These are phyloP conservation scores for Pachysandra terminalis DNA, from an alignment of 164 flowering plant species.

Conservation along the genomic window DNA sequence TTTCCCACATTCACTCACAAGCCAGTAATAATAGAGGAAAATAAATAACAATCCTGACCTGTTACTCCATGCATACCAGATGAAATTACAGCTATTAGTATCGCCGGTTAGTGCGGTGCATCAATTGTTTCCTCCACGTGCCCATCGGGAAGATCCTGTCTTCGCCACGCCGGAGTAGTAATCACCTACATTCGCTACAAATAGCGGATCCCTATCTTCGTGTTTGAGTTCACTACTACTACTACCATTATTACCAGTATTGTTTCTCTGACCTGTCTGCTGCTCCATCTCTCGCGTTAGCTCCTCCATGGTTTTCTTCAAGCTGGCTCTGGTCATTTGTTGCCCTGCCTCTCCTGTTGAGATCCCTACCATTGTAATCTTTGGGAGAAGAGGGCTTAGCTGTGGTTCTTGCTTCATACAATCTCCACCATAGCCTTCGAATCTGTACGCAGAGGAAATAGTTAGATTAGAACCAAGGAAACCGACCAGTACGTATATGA, in stretches of 20 bases:
- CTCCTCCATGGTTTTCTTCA: constrained; percentile 85
- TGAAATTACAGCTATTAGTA: constrained; percentile 2
- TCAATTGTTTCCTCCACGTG: constrained; percentile 33
- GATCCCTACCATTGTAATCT: constrained; percentile 93
- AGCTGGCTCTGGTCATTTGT: constrained; percentile 60
- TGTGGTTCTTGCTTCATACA: constrained; percentile 22
- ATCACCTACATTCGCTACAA: constrained; percentile 91
- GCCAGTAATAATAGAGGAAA: neutral
- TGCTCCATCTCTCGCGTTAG: constrained; percentile 69
- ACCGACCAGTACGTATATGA: neutral
- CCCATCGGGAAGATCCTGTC: constrained; percentile 50
- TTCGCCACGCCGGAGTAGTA: constrained; percentile 47
- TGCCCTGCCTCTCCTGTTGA: constrained; percentile 72
- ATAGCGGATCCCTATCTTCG: constrained; percentile 85
- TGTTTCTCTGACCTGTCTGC: constrained; percentile 37
- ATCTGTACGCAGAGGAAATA: constrained; percentile 15
- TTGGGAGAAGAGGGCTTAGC: constrained; percentile 68
- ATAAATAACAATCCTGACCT: neutral
- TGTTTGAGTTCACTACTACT: constrained; percentile 15
- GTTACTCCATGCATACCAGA: neutral
- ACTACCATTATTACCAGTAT: constrained; percentile 11
- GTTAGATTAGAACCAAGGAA: neutral
- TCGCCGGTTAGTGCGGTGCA: neutral
- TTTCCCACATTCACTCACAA: neutral
- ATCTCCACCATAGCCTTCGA: constrained; percentile 15